These are phyloP conservation scores for Paramecium biaurelia DNA, from an alignment of 73 alveolate genomes.

Conservation along the genomic window DNA sequence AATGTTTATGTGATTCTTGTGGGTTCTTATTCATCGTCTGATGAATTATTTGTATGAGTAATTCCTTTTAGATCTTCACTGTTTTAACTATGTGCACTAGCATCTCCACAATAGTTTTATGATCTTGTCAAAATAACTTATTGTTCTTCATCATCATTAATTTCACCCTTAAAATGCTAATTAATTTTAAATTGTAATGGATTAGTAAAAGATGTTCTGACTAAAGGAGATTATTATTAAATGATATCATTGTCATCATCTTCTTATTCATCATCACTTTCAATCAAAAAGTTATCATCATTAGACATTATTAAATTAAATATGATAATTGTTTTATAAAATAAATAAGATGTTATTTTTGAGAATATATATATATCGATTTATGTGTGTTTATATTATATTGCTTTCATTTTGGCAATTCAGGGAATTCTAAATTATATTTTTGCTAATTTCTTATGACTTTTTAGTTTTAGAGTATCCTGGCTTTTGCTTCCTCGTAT, in stretches of 20 bases:
- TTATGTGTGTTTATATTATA: neutral
- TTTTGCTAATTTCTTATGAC: neutral
- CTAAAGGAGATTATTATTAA: neutral
- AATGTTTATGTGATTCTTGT: neutral
- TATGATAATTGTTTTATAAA: neutral
- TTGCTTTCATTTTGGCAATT: neutral
- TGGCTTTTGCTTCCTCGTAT: neutral
- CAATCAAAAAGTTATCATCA: neutral
- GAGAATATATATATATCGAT: neutral
- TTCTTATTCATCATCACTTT: neutral
- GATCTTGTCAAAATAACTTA: neutral
- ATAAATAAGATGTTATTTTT: neutral
- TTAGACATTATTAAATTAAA: neutral
- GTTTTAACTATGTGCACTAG: neutral
- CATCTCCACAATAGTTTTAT: neutral
- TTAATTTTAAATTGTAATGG: neutral
- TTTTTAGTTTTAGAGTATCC: neutral
- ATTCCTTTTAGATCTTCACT: neutral
- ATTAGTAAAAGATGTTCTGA: slow-evolving; percentile 2
- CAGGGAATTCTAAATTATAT: neutral
- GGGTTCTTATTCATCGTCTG: neutral
- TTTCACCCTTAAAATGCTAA: neutral
- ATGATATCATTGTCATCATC: neutral
- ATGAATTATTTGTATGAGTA: slow-evolving; percentile 8
- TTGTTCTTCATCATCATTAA: neutral